phyloP scores from a whole-genome alignment of 192 early-diverging fungal genomes.

The Fimicolochytrium jonesii region DNA sequence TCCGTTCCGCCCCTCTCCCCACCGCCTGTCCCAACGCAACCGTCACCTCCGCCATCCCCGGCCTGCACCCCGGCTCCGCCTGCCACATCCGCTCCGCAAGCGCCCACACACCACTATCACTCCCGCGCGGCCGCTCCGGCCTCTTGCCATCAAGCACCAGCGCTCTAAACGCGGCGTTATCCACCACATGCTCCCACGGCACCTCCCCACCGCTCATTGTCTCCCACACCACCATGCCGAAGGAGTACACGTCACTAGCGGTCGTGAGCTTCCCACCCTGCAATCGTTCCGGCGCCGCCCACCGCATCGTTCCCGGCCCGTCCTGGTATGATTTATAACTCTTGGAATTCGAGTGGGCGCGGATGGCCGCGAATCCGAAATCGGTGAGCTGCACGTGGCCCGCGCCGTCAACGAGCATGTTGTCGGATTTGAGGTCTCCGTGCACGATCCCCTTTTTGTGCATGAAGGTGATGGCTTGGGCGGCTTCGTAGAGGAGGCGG shows the following conservation, averaged over 20 bases:
- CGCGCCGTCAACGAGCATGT: slow-evolving; percentile 73
- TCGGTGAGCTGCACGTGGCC: slow-evolving; percentile 81
- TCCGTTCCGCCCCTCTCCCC: too few relatives aligned
- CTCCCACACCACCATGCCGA: not conserved
- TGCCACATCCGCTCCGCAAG: too few relatives aligned
- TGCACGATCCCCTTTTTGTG: slow-evolving; percentile 18
- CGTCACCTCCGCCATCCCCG: too few relatives aligned
- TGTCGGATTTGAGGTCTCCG: slow-evolving; percentile 77
- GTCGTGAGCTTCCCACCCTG: too few relatives aligned
- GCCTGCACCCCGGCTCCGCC: too few relatives aligned
- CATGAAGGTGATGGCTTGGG: slow-evolving; percentile 16
- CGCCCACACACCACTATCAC: too few relatives aligned
- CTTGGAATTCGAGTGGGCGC: not conserved
- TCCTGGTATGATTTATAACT: not conserved
- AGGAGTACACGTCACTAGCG: not conserved
- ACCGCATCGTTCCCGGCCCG: slow-evolving; percentile 14
- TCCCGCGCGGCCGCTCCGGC: too few relatives aligned
- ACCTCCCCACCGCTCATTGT: not conserved
- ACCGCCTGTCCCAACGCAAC: too few relatives aligned
- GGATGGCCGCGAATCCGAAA: slow-evolving; percentile 53
- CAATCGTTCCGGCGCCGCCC: slow-evolving; percentile 17
- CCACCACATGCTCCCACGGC: not conserved
- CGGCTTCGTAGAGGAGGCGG: slow-evolving; percentile 16
- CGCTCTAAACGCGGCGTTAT: too few relatives aligned
- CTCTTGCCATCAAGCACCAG: too few relatives aligned